Conservation (phyloP, 345 rosid genomes). For the Trapa bicornis region DNA sequence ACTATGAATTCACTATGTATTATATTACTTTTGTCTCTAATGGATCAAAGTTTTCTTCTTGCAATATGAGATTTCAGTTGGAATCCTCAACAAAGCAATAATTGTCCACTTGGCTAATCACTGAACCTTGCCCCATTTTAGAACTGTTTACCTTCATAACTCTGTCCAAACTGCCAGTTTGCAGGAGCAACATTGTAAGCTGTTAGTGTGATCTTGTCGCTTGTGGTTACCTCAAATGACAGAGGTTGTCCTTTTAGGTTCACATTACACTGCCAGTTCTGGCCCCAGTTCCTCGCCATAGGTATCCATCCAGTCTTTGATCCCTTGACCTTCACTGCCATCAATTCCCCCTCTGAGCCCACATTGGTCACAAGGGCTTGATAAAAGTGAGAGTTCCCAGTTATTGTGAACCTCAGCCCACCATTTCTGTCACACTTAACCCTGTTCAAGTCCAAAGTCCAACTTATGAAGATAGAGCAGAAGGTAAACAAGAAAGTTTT, state of each 20-base stretch:
- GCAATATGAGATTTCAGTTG: not conserved
- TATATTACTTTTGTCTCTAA: not conserved
- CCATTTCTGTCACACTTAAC: slow-evolving; percentile 63
- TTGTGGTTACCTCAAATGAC: slow-evolving; percentile 73
- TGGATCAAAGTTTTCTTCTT: not conserved
- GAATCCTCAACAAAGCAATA: not conserved
- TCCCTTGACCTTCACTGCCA: slow-evolving; percentile 80
- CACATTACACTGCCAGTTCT: slow-evolving; percentile 62
- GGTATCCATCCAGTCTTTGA: slow-evolving; percentile 88
- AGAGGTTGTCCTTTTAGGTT: slow-evolving; percentile 72
- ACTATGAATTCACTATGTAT: not conserved
- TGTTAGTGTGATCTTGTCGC: slow-evolving; percentile 44
- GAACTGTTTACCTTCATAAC: slow-evolving; percentile 74
- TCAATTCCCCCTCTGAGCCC: slow-evolving; percentile 67
- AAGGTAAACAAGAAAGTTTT: not conserved
- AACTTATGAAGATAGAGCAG: not conserved
- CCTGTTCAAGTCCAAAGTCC: slow-evolving; percentile 20
- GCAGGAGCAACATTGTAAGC: slow-evolving; percentile 73
- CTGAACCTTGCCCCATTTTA: slow-evolving; percentile 11
- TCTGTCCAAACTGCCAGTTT: slow-evolving; percentile 76
- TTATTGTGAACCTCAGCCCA: slow-evolving; percentile 60
- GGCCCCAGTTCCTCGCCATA: slow-evolving; percentile 96
- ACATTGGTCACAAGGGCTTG: slow-evolving; percentile 75
- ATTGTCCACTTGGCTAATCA: not conserved
- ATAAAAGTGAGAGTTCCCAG: slow-evolving; percentile 56